phyloP scores from a whole-genome alignment of 345 rosid genomes.

The Conringia planisiliqua region DNA sequence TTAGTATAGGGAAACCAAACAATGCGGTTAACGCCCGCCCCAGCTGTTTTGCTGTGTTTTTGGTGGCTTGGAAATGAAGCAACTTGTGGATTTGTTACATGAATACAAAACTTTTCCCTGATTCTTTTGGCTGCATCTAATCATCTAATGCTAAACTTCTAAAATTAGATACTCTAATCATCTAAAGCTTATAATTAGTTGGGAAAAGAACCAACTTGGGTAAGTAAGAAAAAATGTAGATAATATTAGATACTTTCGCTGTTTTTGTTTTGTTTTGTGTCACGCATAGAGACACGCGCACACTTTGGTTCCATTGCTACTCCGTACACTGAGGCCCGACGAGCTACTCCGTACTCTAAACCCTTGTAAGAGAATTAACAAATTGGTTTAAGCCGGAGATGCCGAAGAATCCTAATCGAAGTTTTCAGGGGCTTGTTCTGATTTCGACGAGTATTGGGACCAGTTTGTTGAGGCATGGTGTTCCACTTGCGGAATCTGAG shows the following conservation, averaged over 20 bases:
- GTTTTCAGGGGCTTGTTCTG: neutral
- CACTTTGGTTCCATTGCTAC: neutral
- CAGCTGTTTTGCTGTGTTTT: neutral
- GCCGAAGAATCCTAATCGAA: neutral
- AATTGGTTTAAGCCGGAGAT: neutral
- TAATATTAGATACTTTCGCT: neutral
- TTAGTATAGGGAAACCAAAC: neutral
- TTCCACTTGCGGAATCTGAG: neutral
- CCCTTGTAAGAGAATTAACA: neutral
- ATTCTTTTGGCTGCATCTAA: neutral
- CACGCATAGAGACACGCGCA: neutral
- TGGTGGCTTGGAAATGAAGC: constrained; percentile 21
- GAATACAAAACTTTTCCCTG: neutral
- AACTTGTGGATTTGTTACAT: constrained; percentile 12
- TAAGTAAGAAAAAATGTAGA: neutral
- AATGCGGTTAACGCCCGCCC: neutral
- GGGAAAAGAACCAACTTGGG: neutral
- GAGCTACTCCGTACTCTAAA: no score
- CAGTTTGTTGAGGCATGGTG: neutral
- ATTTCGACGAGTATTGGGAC: neutral
- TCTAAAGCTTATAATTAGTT: neutral
- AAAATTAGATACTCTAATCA: neutral
- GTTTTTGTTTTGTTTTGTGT: neutral
- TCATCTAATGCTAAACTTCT: neutral
- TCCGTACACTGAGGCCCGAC: no score